These are phyloP conservation scores for Kwoniella shandongensis DNA, from an alignment of 768 basidiomycete genomes.

Conservation along the genomic window DNA sequence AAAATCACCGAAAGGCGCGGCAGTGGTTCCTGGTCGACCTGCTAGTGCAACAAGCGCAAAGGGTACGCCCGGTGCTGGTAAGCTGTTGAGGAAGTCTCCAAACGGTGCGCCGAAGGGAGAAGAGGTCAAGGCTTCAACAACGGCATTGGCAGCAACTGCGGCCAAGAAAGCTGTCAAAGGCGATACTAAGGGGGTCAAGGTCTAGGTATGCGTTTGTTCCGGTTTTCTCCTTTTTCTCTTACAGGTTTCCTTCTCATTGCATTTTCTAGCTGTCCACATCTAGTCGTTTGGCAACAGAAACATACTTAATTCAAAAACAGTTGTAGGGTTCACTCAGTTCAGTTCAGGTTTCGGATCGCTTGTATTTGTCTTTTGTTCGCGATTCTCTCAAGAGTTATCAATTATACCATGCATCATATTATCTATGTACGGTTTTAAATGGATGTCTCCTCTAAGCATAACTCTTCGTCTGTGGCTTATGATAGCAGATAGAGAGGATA, in stretches of 20 bases:
- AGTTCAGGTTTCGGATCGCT: no score
- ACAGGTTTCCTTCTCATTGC: no score
- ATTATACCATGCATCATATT: conserved; percentile 12
- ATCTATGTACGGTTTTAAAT: conserved; percentile 4
- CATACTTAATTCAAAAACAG: no score
- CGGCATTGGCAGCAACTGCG: not conserved
- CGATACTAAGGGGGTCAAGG: no score
- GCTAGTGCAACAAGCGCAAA: conserved; percentile 9
- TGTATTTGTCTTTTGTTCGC: conserved; percentile 8
- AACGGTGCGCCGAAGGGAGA: not conserved
- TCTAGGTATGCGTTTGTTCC: no score
- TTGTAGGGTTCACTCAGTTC: no score
- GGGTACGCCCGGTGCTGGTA: conserved; percentile 43
- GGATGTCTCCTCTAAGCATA: conserved; percentile 51
- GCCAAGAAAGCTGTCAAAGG: no score
- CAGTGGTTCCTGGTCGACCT: not conserved
- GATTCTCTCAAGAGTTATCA: conserved; percentile 1
- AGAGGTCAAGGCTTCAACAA: not conserved
- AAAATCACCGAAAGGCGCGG: not conserved
- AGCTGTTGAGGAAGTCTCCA: conserved; percentile 23
- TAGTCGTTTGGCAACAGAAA: no score
- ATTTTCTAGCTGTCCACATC: no score
- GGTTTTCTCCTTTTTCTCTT: no score
- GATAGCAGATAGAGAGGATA: conserved; percentile 30
- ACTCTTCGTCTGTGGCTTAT: conserved; percentile 26